Base-by-base conservation (phyloP, 2,329 filamentous ascomycete genomes). In the Sclerotinia minor region DNA sequence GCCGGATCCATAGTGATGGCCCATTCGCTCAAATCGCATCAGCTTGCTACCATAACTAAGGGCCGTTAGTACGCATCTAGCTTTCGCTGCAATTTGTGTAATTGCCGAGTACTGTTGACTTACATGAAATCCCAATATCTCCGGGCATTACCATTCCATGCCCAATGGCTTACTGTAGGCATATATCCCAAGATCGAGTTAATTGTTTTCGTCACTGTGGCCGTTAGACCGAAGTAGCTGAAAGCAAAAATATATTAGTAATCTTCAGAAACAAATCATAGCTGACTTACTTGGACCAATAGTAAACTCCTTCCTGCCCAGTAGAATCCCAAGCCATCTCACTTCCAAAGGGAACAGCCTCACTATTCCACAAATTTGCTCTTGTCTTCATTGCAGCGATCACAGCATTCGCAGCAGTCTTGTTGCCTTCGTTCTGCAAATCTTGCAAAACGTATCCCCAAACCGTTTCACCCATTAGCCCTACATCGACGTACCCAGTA, bases 281-380 rank as follows among this genome's bases (percentile, higher is more conserved):
- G 26, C 17, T 8, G 3, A 44, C 68, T 64, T 53, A 69, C 68
- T 59, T 82, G 7, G 81, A 78, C 85, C 85, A 87, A 69, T 85
- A 85, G 69, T 86, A 88, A 0, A 88, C 83, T 0, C 85, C 85
- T 73, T 88, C 85, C 70, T 88, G 85, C 0, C 84, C 85, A 0
- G 85, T 88, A 0, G 83, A 86, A 68, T 88, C 86, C 86, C 86
- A 88, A 0, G 85, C 82, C 83, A 86, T 85, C 73, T 88, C 86
- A 63, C 83, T 86, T 0, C 85, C 85, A 69, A 82, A 88, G 0
- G 86, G 86, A 6, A 84, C 82, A 9, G 79, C 79, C 64, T 83
- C 76, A 0, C 76, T 77, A n/a, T 83, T 75, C 85, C 86, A 88
- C 0, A 77, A 72, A 3, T 79, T 69, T 1, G 84, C 83, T 0